Conservation (phyloP, 1,284 basidiomycete genomes). For the Ustilago lituana region DNA sequence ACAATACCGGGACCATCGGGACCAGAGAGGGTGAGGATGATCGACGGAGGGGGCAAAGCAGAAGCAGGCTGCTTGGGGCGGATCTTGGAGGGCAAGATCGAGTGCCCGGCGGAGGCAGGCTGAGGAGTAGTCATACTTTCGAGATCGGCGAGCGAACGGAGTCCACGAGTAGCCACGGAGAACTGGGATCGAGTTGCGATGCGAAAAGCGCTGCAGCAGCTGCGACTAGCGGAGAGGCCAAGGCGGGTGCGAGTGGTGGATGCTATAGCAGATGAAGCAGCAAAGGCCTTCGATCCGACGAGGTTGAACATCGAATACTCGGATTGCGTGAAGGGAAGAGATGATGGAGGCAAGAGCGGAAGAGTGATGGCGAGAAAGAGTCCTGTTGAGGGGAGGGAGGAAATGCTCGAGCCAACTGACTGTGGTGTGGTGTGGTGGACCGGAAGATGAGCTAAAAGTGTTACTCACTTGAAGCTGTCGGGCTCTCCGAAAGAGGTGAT, state of each 20-base stretch:
- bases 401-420: too few relatives aligned
- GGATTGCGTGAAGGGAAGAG: background rate
- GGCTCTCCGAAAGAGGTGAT: too few relatives aligned
- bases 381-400: too few relatives aligned
- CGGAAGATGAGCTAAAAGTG: too few relatives aligned
- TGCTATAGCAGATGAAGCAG: slow-evolving; percentile 25
- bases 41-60: slow-evolving; percentile 59
- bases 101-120: slow-evolving; percentile 66
- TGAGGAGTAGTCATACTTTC: slow-evolving; percentile 40
- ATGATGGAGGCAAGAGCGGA: background rate
- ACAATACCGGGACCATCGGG: slow-evolving; percentile 64
- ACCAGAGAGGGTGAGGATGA: slow-evolving; percentile 64
- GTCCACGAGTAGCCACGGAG: slow-evolving; percentile 16
- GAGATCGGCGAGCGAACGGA: slow-evolving; percentile 55
- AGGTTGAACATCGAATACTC: slow-evolving; percentile 43
- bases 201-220: slow-evolving; percentile 9
- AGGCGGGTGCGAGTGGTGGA: slow-evolving; percentile 4
- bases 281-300: slow-evolving; percentile 18
- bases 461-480: too few relatives aligned
- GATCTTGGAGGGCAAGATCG: slow-evolving; percentile 41
- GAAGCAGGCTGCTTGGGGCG: slow-evolving; percentile 68
- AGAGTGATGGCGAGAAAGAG: too few relatives aligned
- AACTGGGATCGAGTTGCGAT: background rate
- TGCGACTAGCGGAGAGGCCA: background rate
- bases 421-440: too few relatives aligned